A percentile compares a stretch with the other conserved stretches of the same genome.
phyloP scores from a whole-genome alignment of 2,329 filamentous ascomycete species.

The Pseudovirgaria hyperparasitica region DNA sequence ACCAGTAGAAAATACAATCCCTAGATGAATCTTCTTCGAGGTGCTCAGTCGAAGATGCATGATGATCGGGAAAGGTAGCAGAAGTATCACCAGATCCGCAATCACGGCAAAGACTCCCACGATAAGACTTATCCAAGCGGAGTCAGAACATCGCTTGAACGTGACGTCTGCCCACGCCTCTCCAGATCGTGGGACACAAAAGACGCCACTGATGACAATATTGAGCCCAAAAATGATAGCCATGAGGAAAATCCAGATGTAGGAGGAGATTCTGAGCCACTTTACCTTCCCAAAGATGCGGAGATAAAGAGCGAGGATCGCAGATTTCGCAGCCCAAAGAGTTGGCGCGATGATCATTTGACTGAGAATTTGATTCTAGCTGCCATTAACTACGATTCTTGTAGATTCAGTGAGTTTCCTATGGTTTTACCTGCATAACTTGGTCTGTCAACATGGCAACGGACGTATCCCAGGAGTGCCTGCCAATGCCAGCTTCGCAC shows the following conservation, averaged over 20 bases:
- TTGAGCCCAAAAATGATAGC: slow-evolving; percentile 3
- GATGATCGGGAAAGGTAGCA: slow-evolving; percentile 5
- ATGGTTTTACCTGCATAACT: neutral
- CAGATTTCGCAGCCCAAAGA: slow-evolving; percentile 5
- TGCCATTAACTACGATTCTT: slow-evolving; percentile 1
- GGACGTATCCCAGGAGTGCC: slow-evolving; percentile 5
- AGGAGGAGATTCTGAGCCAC: too few species aligned
- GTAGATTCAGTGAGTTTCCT: neutral
- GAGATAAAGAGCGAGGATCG: slow-evolving; percentile 6
- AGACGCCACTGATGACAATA: slow-evolving; percentile 2
- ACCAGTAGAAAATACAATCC: slow-evolving; percentile 4
- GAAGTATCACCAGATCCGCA: slow-evolving; percentile 4
- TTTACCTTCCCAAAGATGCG: slow-evolving; percentile 5
- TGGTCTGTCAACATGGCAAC: neutral
- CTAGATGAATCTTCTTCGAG: slow-evolving; percentile 3
- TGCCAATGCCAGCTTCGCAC: neutral
- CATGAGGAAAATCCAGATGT: slow-evolving; percentile 3
- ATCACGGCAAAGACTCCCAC: slow-evolving; percentile 1
- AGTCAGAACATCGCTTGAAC: slow-evolving; percentile 1
- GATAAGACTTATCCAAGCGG: too few species aligned
- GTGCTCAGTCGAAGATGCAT: slow-evolving; percentile 1
- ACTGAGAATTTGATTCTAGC: too few species aligned
- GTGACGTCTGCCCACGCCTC: slow-evolving; percentile 4
- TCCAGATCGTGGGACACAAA: slow-evolving; percentile 1
- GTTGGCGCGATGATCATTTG: slow-evolving; percentile 2